Evolutionary conservation across 169 alveolate species (phyloP), one percentile per base, ranked within the genome.

Genomic region (Cryptosporidium ubiquitum): DNA sequence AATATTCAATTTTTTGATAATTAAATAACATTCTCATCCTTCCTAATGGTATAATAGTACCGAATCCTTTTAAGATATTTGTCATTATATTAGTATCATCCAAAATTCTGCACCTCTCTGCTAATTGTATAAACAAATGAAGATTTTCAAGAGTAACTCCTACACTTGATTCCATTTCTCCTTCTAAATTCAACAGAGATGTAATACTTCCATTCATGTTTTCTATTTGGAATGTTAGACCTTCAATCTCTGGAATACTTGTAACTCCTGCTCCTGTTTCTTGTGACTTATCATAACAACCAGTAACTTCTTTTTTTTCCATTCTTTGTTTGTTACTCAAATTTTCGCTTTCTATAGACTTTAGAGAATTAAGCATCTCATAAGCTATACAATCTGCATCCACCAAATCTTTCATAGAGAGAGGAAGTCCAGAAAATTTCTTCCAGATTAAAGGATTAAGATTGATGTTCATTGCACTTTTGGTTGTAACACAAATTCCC

Each of bases 401-500:
- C 29, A 92, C 84, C n/a, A 94, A 68, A 60, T 94, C 96, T 91
- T 94, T 93, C 35, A 84, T 33, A 31, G 93, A 92, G 64, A 92
- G 64, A 47, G 94, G 94, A 1, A 71, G 37, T 85, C 94, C 61
- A 9, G 85, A 37, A 61, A 96, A 86, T 66, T 94, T 95, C 92
- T 95, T 96, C 98, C 98, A 96, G 16, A 96, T 84, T 10, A 96
- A 84, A 23, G 98, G 97, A 69, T 96, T 96, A 68, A 96, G 74
- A 10, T 95, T 94, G 31, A 95, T 93, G 74, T 94, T 95, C 68
- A 96, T 73, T 4, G 97, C 96, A 44, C 95, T 92, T 68, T 95
- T 95, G 79, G 95, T 95, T 79, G 96, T 93, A 69, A 91, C 92
- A 74, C 97, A 95, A 96, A 96, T 95, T 16, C 96, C 97, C 93